Base-by-base conservation (phyloP, 768 basidiomycete genomes). In the Rhizopogon roseolus region DNA sequence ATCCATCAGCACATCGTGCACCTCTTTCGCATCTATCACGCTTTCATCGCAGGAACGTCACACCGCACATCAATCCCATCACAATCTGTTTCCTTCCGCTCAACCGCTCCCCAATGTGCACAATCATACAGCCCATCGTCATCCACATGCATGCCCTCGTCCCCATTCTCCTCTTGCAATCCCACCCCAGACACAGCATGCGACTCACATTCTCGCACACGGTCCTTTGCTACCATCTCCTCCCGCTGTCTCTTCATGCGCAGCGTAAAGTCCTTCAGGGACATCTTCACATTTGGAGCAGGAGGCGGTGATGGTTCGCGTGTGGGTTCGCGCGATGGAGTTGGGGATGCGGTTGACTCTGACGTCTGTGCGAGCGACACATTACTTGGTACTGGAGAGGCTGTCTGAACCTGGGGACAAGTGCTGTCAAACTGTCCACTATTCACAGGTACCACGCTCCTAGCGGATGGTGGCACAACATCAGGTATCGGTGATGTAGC, bases 221-320 rank as follows among this genome's bases (percentile, higher is more conserved):
- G 41, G 28, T 36, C 53, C 40, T 54, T 67, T 1, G 62, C 69
- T 60, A 64, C 69, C 62, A 64, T 64, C 53, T 74, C 72, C 57
- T 80, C 78, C 50, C 74, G 70, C 59, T 76, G 73, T 64, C 76
- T 78, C 72, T 76, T 78, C 73, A 76, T 82, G 53, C 83, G 66
- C 29, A 78, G 52, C 34, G 76, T 78, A 58, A 82, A 85, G 56
- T 85, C 82, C 58, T 78, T 79, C 45, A 85, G 63, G 0, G 82
- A 80, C 66, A 83, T 60, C 55, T 76, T 76, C 57, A 82, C 81
- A 41, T 83, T 81, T 46, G 81, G 80, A 11, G 67, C 67, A 6
- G 70, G 68, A 11, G 66, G 69, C 0, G 67, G 66, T 1, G 70
- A 73, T 2, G 57, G 60, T 4, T 60, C 64, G 16, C 40, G 59